Base-by-base conservation (phyloP, 2,329 filamentous ascomycete species). In the Hypoxylon rubiginosum region DNA sequence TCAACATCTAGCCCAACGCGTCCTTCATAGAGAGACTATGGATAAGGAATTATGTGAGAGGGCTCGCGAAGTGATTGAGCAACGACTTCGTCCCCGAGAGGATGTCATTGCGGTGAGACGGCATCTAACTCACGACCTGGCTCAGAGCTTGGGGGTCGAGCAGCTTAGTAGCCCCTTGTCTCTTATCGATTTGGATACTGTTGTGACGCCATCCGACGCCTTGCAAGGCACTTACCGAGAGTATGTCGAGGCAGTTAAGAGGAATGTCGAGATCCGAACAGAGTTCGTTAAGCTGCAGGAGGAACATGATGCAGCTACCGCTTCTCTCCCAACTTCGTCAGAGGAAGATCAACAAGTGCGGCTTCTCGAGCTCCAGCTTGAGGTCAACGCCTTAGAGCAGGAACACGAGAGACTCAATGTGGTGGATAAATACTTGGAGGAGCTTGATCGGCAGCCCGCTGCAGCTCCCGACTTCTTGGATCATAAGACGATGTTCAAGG, bases 41-140 rank as follows among this genome's bases (percentile, higher is more conserved):
- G 72, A 70, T 13, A 69, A 75, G 15, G 72, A 75, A 11, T 61
- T 82, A 13, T 73, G 62, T 19, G 59, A 79, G 51, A 76, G 76
- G 34, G 75, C 85, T 34, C 80, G 83, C 58, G 76, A 78, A 43
- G 78, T 76, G 17, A 80, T 91, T 21, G 78, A 81, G 34, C 83
- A 85, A 4, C 88, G 83, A 65, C 80, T 90, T 60, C 86, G 85
- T 55, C 82, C 85, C 28, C 83, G 87, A 26, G 86, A 89, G 62
- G 86, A 90, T 69, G 82, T 84, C 52, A 80, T 83, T 36, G 84
- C 85, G 50, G 85, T 90, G 60, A 82, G 86, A 66, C 85, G 84
- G 53, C 78, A 88, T 30, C 73, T 89, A 49, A 82, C 85, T 45
- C 81, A 85, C 19, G 83, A 89, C 68, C 78, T 91, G 4, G 82